phyloP scores from a whole-genome alignment of 1,284 basidiomycete genomes.

The Malassezia caprae region DNA sequence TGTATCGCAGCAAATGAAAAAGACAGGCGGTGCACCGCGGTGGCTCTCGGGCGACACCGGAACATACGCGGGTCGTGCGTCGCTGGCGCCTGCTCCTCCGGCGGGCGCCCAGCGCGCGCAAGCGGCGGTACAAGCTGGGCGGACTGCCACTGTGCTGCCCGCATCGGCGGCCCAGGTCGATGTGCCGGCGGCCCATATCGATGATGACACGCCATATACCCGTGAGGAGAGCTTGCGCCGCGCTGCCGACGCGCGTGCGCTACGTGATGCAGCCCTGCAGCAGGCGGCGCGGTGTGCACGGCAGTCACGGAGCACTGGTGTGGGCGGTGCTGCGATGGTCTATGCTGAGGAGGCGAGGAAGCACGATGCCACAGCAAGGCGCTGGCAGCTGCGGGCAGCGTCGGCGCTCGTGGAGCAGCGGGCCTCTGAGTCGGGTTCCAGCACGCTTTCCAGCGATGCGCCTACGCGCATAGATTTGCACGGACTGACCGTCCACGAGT shows the following conservation, averaged over 20 bases:
- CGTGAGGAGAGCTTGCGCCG: slow-evolving; percentile 26
- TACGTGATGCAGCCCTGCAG: slow-evolving; percentile 41
- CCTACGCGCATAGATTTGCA: slow-evolving; percentile 46
- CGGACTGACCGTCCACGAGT: slow-evolving; percentile 46
- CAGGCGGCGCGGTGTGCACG: slow-evolving; percentile 28
- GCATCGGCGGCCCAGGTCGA: slow-evolving; percentile 24
- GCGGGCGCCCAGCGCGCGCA: background rate
- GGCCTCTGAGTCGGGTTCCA: slow-evolving; percentile 5
- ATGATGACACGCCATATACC: slow-evolving; percentile 18
- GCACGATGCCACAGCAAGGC: slow-evolving; percentile 41
- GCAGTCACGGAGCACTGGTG: background rate
- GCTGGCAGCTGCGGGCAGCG: slow-evolving; percentile 44
- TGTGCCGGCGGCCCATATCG: background rate
- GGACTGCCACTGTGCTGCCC: slow-evolving; percentile 23
- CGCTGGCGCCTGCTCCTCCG: background rate
- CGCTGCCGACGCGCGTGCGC: slow-evolving; percentile 36
- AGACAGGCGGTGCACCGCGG: background rate
- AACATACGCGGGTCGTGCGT: slow-evolving; percentile 9
- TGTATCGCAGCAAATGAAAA: slow-evolving; percentile 1
- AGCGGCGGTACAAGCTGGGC: slow-evolving; percentile 1
- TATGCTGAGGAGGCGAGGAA: slow-evolving; percentile 48
- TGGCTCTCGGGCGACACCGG: slow-evolving; percentile 2
- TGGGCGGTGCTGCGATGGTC: slow-evolving; percentile 19
- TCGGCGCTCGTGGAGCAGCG: slow-evolving; percentile 44
- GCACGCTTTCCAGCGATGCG: background rate